Percentiles rank a stretch among this genome's conserved stretches.
Evolutionary conservation across 305 asterid species (phyloP).

Genomic region (Fraxinus nigra): DNA sequence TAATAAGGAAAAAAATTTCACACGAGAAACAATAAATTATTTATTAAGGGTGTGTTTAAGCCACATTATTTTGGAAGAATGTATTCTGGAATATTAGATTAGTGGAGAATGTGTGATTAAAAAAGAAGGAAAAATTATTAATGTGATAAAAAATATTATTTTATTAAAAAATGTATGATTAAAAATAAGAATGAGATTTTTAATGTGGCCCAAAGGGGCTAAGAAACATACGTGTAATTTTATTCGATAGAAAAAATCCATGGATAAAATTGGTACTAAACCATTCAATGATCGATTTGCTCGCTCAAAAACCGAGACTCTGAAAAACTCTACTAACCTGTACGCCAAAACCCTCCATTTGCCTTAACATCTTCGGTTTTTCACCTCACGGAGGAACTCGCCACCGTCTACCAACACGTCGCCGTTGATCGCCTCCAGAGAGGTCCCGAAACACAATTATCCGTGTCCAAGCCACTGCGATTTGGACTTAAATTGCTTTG

Average conservation of each 20-base stretch:
- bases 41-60: too few relatives aligned
- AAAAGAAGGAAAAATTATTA: too few relatives aligned
- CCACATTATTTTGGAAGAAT: too few relatives aligned
- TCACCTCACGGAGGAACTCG: neutral
- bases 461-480: neutral
- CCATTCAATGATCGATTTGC: neutral
- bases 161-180: too few relatives aligned
- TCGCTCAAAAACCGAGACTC: neutral
- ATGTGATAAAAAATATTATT: too few relatives aligned
- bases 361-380: neutral
- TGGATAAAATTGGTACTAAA: neutral
- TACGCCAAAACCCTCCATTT: neutral
- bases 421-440: neutral
- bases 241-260: neutral
- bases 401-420: neutral
- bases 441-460: neutral
- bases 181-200: too few relatives aligned
- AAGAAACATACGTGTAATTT: too few relatives aligned
- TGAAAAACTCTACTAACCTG: neutral
- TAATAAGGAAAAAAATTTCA: too few relatives aligned
- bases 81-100: too few relatives aligned
- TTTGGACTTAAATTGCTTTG: neutral
- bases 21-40: too few relatives aligned
- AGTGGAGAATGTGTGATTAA: too few relatives aligned
- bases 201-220: too few relatives aligned